Conservation (phyloP, 495 filamentous ascomycete genomes). For the Aspergillus ellipticus region DNA sequence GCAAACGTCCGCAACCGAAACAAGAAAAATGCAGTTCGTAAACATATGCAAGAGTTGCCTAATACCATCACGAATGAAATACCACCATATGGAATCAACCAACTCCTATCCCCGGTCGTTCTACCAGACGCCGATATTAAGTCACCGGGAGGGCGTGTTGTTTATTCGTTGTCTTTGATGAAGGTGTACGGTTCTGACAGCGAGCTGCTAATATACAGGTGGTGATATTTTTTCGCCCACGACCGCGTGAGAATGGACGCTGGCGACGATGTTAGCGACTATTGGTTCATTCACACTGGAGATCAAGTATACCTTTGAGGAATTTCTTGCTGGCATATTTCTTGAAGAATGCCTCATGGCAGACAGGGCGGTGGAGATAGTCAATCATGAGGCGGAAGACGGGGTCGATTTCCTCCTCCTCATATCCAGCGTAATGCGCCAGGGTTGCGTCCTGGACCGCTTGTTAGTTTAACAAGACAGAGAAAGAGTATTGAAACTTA, state of each 20-base stretch:
- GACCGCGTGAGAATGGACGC: conserved; percentile 87
- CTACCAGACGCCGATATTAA: conserved; percentile 15
- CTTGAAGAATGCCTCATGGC: conserved; percentile 97
- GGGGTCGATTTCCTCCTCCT: conserved; percentile 85
- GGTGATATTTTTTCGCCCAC: conserved; percentile 79
- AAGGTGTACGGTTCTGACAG: conserved; percentile 35
- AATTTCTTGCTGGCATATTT: conserved; percentile 99
- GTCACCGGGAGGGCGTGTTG: conserved; percentile 23
- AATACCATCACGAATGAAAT: conserved; percentile 45
- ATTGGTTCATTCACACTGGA: not conserved
- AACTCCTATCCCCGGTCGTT: conserved; percentile 26
- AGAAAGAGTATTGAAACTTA: conserved; percentile 40
- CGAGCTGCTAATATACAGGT: conserved; percentile 41
- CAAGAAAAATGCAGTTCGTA: conserved; percentile 39
- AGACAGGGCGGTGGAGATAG: conserved; percentile 82
- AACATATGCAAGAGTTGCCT: conserved; percentile 45
- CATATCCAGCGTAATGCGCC: conserved; percentile 90
- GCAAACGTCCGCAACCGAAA: conserved; percentile 40
- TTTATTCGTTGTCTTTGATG: conserved; percentile 38
- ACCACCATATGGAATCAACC: conserved; percentile 42
- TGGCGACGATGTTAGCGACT: conserved; percentile 30
- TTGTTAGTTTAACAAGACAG: conserved; percentile 19
- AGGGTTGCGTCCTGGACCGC: conserved; percentile 70
- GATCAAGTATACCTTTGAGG: conserved; percentile 80
- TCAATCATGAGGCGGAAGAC: conserved; percentile 94